These are phyloP conservation scores for Eremothecium gossypii DNA, from an alignment of 1,139 yeast species.

Conservation along the genomic window DNA sequence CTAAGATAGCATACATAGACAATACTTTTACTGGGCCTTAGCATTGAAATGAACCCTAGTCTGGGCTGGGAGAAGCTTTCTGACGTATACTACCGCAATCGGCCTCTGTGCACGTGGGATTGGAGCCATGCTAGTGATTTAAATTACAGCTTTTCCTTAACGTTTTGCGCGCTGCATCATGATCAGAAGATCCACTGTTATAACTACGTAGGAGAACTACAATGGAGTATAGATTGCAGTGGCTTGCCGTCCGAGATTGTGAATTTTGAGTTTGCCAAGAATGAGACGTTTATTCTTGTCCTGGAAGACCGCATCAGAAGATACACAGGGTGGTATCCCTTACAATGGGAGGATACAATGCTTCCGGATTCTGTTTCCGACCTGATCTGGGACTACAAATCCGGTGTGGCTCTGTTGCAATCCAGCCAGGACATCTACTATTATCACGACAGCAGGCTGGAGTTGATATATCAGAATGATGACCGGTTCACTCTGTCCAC, in stretches of 20 bases:
- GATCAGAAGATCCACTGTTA: conserved; percentile 16
- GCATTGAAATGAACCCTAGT: conserved; percentile 33
- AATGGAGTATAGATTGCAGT: conserved; percentile 12
- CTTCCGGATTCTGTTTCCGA: conserved; percentile 35
- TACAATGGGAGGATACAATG: conserved; percentile 60
- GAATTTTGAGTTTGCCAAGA: conserved; percentile 45
- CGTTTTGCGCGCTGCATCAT: conserved; percentile 17
- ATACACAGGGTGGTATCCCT: conserved; percentile 40
- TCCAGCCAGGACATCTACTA: conserved; percentile 19
- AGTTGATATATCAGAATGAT: conserved; percentile 15
- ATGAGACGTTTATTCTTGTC: conserved; percentile 56
- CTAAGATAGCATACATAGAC: no score
- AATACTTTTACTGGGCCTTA: no score
- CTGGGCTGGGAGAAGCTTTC: conserved; percentile 55
- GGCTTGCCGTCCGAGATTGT: conserved; percentile 46
- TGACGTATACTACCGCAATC: conserved; percentile 49
- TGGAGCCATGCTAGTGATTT: conserved; percentile 14
- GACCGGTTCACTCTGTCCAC: conserved; percentile 21
- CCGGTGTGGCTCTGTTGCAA: conserved; percentile 15
- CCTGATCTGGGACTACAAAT: conserved; percentile 25
- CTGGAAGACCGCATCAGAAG: conserved; percentile 44
- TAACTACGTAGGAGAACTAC: conserved; percentile 17
- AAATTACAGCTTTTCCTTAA: conserved; percentile 16
- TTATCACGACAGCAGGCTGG: conserved; percentile 10
- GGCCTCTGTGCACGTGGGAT: conserved; percentile 22